Percentiles rank a stretch among this genome's conserved stretches.
Conservation (phyloP, 768 basidiomycete species). For the Xerocomellus amylosporus region DNA sequence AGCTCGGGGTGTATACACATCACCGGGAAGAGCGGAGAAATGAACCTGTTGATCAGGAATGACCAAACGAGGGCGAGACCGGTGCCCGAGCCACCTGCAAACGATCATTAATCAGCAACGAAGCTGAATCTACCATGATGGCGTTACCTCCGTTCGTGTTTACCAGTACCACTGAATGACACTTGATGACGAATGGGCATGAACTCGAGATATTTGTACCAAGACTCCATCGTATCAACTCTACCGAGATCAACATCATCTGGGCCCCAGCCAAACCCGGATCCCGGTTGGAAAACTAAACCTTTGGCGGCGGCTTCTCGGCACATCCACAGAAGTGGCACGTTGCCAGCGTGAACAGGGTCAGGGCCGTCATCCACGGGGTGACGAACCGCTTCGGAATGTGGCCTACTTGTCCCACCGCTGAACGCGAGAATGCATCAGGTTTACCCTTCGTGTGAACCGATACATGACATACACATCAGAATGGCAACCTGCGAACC, state of each 20-base stretch:
- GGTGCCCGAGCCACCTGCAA: constrained; percentile 1
- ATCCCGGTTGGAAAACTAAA: not conserved
- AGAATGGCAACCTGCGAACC: constrained; percentile 10
- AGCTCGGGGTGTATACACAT: constrained; percentile 2
- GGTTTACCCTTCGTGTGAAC: not conserved
- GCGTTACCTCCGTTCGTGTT: constrained; percentile 1
- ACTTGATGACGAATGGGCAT: constrained; percentile 2
- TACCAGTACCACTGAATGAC: constrained; percentile 9
- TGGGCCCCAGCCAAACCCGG: not conserved
- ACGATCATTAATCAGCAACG: not conserved
- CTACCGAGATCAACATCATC: constrained; percentile 7
- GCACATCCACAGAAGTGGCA: constrained; percentile 10
- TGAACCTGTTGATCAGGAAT: constrained; percentile 6
- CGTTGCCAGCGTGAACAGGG: constrained; percentile 3
- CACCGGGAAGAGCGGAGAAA: not conserved
- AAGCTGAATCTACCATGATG: not conserved
- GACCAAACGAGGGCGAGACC: not conserved
- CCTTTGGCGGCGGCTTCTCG: constrained; percentile 6
- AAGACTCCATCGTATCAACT: not conserved
- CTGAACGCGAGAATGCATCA: not conserved
- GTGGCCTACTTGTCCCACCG: not conserved
- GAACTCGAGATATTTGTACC: not conserved
- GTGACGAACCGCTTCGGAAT: no score
- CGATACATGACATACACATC: constrained; percentile 4
- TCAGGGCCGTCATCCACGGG: not conserved